A percentile compares a stretch with the other conserved stretches of the same genome.
Evolutionary conservation across 495 filamentous ascomycete genomes (phyloP).

Genomic region (Trichocladium uniseriatum): DNA sequence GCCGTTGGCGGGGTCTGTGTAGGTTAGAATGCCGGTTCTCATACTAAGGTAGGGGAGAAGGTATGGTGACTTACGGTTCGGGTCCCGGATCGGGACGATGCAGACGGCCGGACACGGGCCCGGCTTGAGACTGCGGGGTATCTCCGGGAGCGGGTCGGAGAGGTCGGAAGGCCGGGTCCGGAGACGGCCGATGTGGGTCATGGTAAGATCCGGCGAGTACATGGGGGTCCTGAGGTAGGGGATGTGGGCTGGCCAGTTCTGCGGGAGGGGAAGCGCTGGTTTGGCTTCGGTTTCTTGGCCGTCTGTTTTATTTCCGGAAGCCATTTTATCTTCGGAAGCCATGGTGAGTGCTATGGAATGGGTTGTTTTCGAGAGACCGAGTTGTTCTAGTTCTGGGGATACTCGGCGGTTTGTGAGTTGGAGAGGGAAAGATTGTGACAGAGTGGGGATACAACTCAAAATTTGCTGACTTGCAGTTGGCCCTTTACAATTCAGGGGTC

Average conservation of each 20-base stretch:
- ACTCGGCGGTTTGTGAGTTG: not conserved
- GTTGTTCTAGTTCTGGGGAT: no score
- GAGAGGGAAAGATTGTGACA: not conserved
- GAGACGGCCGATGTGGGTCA: constrained; percentile 29
- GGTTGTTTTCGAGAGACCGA: no score
- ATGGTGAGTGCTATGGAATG: no score
- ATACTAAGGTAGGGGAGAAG: no score
- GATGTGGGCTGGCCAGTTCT: constrained; percentile 49
- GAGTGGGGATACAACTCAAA: not conserved
- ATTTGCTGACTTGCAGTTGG: not conserved
- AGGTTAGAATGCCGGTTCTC: no score
- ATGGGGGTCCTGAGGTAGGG: constrained; percentile 43
- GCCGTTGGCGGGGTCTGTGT: constrained; percentile 49
- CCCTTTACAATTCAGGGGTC: no score
- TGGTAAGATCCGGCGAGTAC: constrained; percentile 40
- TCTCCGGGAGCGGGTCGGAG: constrained; percentile 16
- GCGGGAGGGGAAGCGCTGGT: constrained; percentile 32
- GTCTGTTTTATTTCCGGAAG: not conserved
- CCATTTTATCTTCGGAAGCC: not conserved
- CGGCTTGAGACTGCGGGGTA: constrained; percentile 28
- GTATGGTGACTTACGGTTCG: constrained; percentile 18
- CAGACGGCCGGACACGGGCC: constrained; percentile 41
- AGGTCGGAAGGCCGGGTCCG: constrained; percentile 23
- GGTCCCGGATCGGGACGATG: constrained; percentile 45
- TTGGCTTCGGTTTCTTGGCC: not conserved